phyloP scores from a whole-genome alignment of 768 basidiomycete species.

The Pleurotus eryngii region DNA sequence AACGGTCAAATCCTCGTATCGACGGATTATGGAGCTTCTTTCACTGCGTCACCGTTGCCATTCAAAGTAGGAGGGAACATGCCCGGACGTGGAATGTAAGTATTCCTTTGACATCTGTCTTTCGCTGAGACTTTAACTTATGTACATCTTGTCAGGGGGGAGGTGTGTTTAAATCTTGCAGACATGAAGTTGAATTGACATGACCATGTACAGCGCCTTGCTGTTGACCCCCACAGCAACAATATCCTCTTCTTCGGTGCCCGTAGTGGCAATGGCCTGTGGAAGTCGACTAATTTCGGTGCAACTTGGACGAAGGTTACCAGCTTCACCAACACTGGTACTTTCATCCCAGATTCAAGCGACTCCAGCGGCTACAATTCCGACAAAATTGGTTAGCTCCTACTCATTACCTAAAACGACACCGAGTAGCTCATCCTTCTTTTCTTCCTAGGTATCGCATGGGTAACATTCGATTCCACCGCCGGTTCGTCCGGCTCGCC shows the following conservation, averaged over 20 bases:
- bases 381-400: conserved; percentile 30
- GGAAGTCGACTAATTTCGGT: conserved; percentile 62
- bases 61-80: conserved; percentile 72
- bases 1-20: conserved; percentile 64
- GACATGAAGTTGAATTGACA: not conserved
- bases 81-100: conserved; percentile 63
- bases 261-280: conserved; percentile 60
- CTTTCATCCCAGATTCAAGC: conserved; percentile 47
- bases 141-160: conserved; percentile 34
- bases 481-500: conserved; percentile 50
- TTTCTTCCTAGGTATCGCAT: conserved; percentile 40
- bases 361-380: conserved; percentile 46
- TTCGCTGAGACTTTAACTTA: conserved; percentile 3
- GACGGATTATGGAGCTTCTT: conserved; percentile 54
- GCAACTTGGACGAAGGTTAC: conserved; percentile 58
- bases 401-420: not conserved
- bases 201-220: conserved; percentile 42
- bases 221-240: conserved; percentile 61
- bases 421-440: not conserved
- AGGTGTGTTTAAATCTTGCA: conserved; percentile 26
- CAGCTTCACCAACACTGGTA: conserved; percentile 56
- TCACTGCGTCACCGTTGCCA: conserved; percentile 45
- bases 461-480: conserved; percentile 61
- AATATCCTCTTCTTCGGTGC: conserved; percentile 63
- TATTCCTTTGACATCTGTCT: not conserved